Conservation (phyloP, 169 alveolate species). For the Plasmodium knowlesi region DNA sequence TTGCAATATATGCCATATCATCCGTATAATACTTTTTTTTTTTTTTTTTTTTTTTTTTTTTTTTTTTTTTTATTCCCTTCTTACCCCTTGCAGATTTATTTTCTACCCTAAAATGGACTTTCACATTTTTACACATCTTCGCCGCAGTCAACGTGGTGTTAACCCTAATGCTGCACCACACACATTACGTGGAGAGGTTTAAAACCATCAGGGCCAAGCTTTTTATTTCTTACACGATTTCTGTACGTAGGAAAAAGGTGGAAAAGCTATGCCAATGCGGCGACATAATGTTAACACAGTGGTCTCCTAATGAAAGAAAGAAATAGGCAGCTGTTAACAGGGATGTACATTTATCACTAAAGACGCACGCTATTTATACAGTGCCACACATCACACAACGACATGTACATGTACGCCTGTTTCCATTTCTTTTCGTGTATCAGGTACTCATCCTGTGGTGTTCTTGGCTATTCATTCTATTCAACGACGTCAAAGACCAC, state of each 20-base stretch:
- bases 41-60: background rate
- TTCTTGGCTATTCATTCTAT: slow-evolving; percentile 69
- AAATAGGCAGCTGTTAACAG: background rate
- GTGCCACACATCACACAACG: background rate
- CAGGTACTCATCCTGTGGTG: slow-evolving; percentile 51
- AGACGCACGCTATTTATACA: background rate
- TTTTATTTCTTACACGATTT: slow-evolving; percentile 13
- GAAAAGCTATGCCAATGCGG: background rate
- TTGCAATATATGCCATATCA: background rate
- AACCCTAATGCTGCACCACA: slow-evolving; percentile 14
- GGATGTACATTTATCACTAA: background rate
- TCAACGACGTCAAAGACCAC: slow-evolving; percentile 54
- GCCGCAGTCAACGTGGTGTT: slow-evolving; percentile 30
- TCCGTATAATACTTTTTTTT: background rate
- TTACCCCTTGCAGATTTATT: slow-evolving; percentile 19
- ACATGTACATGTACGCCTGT: background rate
- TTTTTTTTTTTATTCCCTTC: background rate
- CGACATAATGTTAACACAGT: background rate
- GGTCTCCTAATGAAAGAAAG: background rate
- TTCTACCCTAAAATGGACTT: slow-evolving; percentile 34
- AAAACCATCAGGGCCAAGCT: slow-evolving; percentile 16
- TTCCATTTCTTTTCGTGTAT: background rate
- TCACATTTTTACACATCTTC: slow-evolving; percentile 35
- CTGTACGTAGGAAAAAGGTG: slow-evolving; percentile 1
- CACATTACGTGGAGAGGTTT: slow-evolving; percentile 40